phyloP scores from a whole-genome alignment of 257 asterid species.

The Solanum piurae region DNA sequence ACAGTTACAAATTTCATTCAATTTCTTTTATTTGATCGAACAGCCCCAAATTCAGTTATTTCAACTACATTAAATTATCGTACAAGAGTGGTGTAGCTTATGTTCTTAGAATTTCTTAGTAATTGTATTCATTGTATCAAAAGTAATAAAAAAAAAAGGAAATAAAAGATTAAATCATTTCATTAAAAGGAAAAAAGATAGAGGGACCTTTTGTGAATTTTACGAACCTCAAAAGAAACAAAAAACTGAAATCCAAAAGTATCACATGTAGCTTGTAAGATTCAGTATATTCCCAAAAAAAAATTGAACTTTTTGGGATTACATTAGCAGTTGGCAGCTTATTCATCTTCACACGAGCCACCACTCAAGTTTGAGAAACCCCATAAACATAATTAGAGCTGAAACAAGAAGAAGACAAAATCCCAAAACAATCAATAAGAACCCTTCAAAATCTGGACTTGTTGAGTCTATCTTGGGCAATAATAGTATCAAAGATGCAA shows the following conservation, averaged over 20 bases:
- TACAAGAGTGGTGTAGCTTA: too few relatives aligned
- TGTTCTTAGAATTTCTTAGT: too few relatives aligned
- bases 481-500: constrained; percentile 31
- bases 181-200: not conserved
- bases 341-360: constrained; percentile 1
- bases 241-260: not conserved
- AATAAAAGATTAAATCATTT: too few relatives aligned
- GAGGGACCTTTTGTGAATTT: not conserved
- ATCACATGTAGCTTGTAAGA: not conserved
- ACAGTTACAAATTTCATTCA: too few relatives aligned
- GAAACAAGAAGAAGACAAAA: not conserved
- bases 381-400: not conserved
- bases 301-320: not conserved
- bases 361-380: not conserved
- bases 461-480: not conserved
- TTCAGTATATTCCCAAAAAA: not conserved
- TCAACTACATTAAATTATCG: too few relatives aligned
- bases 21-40: too few relatives aligned
- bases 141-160: too few relatives aligned
- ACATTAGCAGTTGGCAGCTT: not conserved
- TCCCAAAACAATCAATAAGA: not conserved
- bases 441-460: not conserved
- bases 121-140: too few relatives aligned
- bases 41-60: too few relatives aligned
- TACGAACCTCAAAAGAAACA: not conserved